Evolutionary conservation across 306 rosid species (phyloP).

Genomic region (Trifolium fragiferum): DNA sequence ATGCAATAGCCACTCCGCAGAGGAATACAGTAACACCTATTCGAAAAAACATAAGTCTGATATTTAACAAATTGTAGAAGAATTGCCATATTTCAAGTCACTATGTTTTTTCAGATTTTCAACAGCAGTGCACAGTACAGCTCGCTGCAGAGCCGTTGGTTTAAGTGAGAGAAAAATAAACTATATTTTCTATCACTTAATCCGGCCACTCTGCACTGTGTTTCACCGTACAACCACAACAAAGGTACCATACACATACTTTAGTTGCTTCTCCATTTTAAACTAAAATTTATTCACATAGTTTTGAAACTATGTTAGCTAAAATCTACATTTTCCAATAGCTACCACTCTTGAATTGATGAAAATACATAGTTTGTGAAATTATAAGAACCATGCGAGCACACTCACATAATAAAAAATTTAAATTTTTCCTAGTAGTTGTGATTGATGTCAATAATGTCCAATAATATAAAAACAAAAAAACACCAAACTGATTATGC

Average conservation of each 20-base stretch:
- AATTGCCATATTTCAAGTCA: slow-evolving; percentile 4
- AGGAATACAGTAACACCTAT: slow-evolving; percentile 86
- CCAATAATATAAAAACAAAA: no score
- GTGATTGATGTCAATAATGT: neutral
- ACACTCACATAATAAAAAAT: neutral
- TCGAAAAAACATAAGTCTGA: slow-evolving; percentile 36
- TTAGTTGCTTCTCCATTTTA: no score
- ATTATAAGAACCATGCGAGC: neutral
- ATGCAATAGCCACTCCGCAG: slow-evolving; percentile 75
- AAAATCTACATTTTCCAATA: no score
- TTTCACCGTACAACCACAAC: neutral
- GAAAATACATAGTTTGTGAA: neutral
- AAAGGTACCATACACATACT: no score
- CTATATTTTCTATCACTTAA: neutral
- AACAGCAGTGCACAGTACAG: no score
- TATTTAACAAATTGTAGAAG: neutral
- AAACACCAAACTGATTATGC: no score
- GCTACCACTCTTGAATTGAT: neutral
- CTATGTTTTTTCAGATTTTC: slow-evolving; percentile 12
- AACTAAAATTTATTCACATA: no score
- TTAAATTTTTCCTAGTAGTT: no score
- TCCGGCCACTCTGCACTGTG: neutral
- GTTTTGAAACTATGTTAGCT: no score
- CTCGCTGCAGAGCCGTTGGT: no score
- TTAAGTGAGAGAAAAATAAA: no score